Evolutionary conservation across 805 yeast species (phyloP).

Genomic region (Nakazawaea ambrosiae): DNA sequence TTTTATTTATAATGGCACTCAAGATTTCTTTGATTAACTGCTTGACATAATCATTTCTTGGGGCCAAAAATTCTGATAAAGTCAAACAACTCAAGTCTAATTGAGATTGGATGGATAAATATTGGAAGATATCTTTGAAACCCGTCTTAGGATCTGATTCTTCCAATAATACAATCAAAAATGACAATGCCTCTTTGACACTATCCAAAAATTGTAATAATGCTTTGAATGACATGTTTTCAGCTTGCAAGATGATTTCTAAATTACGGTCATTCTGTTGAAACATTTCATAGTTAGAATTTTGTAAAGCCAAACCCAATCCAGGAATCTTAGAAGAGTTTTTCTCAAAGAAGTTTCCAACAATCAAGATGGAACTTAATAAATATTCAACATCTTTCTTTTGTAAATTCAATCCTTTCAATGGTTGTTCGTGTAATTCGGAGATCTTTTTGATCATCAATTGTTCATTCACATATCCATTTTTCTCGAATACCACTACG

Average conservation of each 20-base stretch:
- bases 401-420: conserved; percentile 38
- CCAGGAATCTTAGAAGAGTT: conserved; percentile 59
- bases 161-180: conserved; percentile 72
- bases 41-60: conserved; percentile 45
- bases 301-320: conserved; percentile 48
- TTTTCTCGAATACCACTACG: conserved; percentile 25
- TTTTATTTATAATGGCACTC: conserved; percentile 82
- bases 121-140: conserved; percentile 63
- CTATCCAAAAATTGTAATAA: conserved; percentile 66
- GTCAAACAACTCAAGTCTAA: conserved; percentile 56
- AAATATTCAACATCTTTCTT: conserved; percentile 57
- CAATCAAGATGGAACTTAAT: conserved; percentile 61
- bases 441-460: conserved; percentile 33
- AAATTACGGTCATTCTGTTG: conserved; percentile 34
- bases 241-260: conserved; percentile 80
- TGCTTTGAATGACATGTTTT: conserved; percentile 80
- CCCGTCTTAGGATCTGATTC: conserved; percentile 43
- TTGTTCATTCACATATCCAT: conserved; percentile 26
- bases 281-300: conserved; percentile 40
- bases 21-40: conserved; percentile 78
- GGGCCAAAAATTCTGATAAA: conserved; percentile 74
- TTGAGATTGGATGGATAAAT: conserved; percentile 62
- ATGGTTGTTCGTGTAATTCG: conserved; percentile 28
- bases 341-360: conserved; percentile 62
- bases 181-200: conserved; percentile 86